Base-by-base conservation (phyloP, 352 stramenopile genomes). In the Phytophthora litchii region DNA sequence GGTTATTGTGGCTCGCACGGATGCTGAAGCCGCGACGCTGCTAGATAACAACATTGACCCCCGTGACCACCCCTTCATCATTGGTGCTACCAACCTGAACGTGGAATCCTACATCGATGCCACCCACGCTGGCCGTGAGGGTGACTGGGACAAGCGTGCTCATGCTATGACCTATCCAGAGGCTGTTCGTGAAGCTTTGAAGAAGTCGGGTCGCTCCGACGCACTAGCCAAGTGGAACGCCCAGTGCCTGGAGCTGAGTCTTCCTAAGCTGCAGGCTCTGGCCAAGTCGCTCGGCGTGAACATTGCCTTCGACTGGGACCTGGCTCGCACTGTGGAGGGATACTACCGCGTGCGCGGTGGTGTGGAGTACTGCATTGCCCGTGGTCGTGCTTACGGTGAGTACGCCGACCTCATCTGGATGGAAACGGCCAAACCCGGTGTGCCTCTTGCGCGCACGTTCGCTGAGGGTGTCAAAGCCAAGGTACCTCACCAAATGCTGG, bases 351-450 rank as follows among this genome's bases (percentile, higher is more conserved):
- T 99, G 21, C 88, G 92, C 49, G 83, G 93, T 16, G 96, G 97
- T 46, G 97, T 99, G 37, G 95, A 99, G 36, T 99, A 98, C 73
- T 99, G 96, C 79, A 96, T 99, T 76, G 90, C 96, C 29, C 92
- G 97, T 76, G 97, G 83, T 55, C 79, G 89, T 41, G 96, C 97
- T 21, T 99, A 99, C 69, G 91, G 95, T 36, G 86, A 88, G 40
- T 96, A 99, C 74, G 89, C 89, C 20, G 97, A 99, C 68, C 76
- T 99, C 47, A 98, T 99, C 69, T 99, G 97, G 97, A 99, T 99
- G 95, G 97, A 99, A 76, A 99, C 96, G 13, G 87, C 83, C 29
- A 91, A 95, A 53, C 96, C 97, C n/a, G 89, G 88, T 50, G 88
- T 99, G 56, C 76, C 81, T n/a, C 92, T 99, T 67, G 95, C 97